Conservation (phyloP, 2,329 filamentous ascomycete species). For the Trichoderma atroviride region DNA sequence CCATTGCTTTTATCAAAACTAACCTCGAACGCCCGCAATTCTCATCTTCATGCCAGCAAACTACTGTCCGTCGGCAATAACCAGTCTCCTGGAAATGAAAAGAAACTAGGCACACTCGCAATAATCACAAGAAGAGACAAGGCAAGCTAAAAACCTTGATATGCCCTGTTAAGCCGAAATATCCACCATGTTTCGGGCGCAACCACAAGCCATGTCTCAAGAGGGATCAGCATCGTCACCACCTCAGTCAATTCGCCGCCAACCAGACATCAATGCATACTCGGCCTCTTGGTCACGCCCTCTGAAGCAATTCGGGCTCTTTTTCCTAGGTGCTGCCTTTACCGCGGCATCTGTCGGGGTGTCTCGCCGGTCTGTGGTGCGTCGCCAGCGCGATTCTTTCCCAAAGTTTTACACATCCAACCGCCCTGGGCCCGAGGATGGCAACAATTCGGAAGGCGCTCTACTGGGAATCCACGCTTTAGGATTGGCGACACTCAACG, state of each 20-base stretch:
- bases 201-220: slow-evolving; percentile 1
- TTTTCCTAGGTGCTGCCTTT: slow-evolving; percentile 76
- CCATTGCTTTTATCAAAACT: slow-evolving; percentile 16
- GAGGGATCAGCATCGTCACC: slow-evolving; percentile 3
- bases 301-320: slow-evolving; percentile 63
- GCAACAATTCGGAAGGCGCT: slow-evolving; percentile 34
- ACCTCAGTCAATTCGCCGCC: slow-evolving; percentile 9
- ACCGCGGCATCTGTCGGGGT: slow-evolving; percentile 71
- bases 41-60: background rate
- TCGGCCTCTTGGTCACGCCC: slow-evolving; percentile 29
- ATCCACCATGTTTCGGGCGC: background rate
- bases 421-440: slow-evolving; percentile 36
- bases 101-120: background rate
- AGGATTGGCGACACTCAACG: slow-evolving; percentile 84
- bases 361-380: slow-evolving; percentile 69
- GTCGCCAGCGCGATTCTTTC: slow-evolving; percentile 61
- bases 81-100: background rate
- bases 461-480: slow-evolving; percentile 81
- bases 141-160: background rate
- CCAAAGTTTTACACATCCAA: slow-evolving; percentile 74
- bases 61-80: background rate
- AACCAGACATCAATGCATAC: slow-evolving; percentile 22
- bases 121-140: background rate
- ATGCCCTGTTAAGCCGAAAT: background rate
- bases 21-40: background rate